Base-by-base conservation (phyloP, 345 rosid genomes). In the Streptanthus diversifolius region DNA sequence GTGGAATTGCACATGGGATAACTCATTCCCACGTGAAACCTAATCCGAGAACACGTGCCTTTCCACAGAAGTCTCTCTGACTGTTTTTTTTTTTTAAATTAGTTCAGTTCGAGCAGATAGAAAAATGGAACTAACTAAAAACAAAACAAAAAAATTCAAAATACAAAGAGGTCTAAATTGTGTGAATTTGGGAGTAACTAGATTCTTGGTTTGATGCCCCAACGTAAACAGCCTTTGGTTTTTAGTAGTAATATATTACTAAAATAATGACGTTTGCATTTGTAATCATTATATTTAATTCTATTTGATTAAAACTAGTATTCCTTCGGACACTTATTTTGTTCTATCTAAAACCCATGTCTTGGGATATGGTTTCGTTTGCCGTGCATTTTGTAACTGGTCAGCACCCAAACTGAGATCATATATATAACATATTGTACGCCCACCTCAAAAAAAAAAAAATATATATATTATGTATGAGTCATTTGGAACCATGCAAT, bases 1-100 rank as follows among this genome's bases (percentile, higher is more conserved):
- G 68, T 49, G 78, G 55, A 51, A 40, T 40, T 32, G 78, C 78
- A 74, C 78, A 74, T 74, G 78, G 78, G 73, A 74, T 74, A 74
- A 74, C 68, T 59, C 68, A 74, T 67, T 67, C 36, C 68, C 78
- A 74, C 73, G 78, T 74, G 73, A 67, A 67, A 67, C 69, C 73
- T 74, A 58, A 67, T 59, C 78, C 68, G 6, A 58, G 30, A 74
- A 74, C 78, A 74, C 73, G 78, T 74, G 78, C 68, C 78, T 74
- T 58, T 74, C 24, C 55, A 27, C 78, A 74, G 73, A 67, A 47
- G 47, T 66, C 25, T 58, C 67, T 58, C 62, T 74, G 73, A 58
- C 73, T n/a, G n/a, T n/a, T n/a, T n/a, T n/a, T n/a, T n/a, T n/a
- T n/a, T 57, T 57, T 57, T 59, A n/a, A 54, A 58, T 59, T 67